A percentile compares a stretch with the other conserved stretches of the same genome.
Evolutionary conservation across 179 eudicot species (phyloP).

Genomic region (Carnegiea gigantea): DNA sequence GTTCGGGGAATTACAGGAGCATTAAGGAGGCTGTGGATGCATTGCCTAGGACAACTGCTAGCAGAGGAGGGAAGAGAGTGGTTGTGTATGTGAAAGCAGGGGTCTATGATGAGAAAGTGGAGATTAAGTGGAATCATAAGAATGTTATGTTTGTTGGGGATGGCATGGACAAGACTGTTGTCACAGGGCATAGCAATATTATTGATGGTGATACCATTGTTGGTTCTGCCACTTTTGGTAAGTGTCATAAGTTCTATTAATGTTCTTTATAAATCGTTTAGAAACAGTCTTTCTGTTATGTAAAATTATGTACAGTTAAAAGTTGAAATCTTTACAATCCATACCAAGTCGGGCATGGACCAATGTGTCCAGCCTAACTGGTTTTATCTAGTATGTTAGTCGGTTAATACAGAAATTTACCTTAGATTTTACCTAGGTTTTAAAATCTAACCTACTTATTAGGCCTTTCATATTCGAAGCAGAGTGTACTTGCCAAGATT

Average conservation of each 20-base stretch:
- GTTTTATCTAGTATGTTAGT: no score
- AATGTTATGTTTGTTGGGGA: slow-evolving; percentile 76
- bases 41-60: slow-evolving; percentile 17
- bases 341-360: no score
- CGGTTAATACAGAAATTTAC: no score
- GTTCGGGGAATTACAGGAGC: slow-evolving; percentile 56
- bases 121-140: slow-evolving; percentile 38
- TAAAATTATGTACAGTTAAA: no score
- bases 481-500: neutral
- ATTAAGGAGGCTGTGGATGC: slow-evolving; percentile 59
- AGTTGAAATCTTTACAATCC: no score
- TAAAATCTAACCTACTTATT: no score
- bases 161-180: slow-evolving; percentile 60
- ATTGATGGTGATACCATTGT: slow-evolving; percentile 52
- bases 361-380: no score
- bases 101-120: slow-evolving; percentile 53
- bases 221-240: slow-evolving; percentile 67
- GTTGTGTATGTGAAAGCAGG: slow-evolving; percentile 66
- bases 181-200: slow-evolving; percentile 51
- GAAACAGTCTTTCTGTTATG: no score
- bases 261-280: no score
- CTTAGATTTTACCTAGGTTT: no score
- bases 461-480: no score
- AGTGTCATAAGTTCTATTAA: neutral
- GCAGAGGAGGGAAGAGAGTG: slow-evolving; percentile 29